Evolutionary conservation across 1,139 yeast species (phyloP), one percentile per base, ranked within the genome.

Genomic region (Arxiozyma telluris): DNA sequence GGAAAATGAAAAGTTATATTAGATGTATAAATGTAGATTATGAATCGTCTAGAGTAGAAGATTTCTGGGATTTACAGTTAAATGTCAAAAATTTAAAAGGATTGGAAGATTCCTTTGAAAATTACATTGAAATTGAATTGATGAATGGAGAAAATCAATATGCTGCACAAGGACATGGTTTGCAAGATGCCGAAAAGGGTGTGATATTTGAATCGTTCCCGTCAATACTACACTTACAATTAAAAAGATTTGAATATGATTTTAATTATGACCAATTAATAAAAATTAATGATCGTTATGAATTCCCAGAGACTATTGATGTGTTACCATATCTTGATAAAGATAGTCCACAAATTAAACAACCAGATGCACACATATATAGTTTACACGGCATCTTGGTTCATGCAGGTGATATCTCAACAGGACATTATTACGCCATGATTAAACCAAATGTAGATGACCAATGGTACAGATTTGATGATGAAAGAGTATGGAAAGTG

Each of bases 111-210:
- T 84, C 97, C 0, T 93, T 93, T 69, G 79, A 81, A 54, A 89
- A 90, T 67, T 93, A 93, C 67, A 82, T 91, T 54, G 96, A 89
- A 62, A 84, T 85, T 46, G 99, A 93, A 71, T 78, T 87, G 72
- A 76, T 93, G 65, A 87, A 87, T 59, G 99, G 98, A 38, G 98
- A 94, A 66, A 93, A 93, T 69, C 94, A 90, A 71, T 93, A 93
- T 68, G 93, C 87, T 59, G 98, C 98, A 0, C 91, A 91, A 46
- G 96, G 87, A 49, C 83, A 73, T 65, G 98, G 98, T 0, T 78
- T 90, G 55, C 99, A 93, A 71, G 98, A 90, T 71, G 98, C 98
- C 17, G 87, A 87, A 64, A 93, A 93, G 71, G 98, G 98, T 61
- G 98, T 93, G 9, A 89, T 89, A 0, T 93, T 93, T 67, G 84